Percentiles rank a stretch among this genome's conserved stretches.
phyloP scores from a whole-genome alignment of 2,329 filamentous ascomycete species.

The Alternaria alternata region DNA sequence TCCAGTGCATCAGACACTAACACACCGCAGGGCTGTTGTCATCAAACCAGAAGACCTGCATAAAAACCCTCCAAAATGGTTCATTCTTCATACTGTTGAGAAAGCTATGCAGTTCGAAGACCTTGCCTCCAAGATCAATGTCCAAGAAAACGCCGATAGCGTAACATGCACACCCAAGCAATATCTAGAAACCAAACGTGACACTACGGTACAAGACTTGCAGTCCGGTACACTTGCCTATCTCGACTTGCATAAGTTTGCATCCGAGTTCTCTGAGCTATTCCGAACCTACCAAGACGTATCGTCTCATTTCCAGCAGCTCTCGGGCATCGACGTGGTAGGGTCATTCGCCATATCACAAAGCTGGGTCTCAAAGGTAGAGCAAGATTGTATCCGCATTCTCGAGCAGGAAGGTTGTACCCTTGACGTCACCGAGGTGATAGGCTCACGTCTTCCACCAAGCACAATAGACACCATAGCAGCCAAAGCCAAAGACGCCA shows the following conservation, averaged over 20 bases:
- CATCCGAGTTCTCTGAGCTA: slow-evolving; percentile 23
- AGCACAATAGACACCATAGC: slow-evolving; percentile 16
- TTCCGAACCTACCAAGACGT: slow-evolving; percentile 27
- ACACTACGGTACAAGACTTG: slow-evolving; percentile 27
- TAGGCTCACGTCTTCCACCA: slow-evolving; percentile 20
- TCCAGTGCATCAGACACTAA: background rate
- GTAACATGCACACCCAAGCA: slow-evolving; percentile 37
- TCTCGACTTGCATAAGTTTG: slow-evolving; percentile 31
- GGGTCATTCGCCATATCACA: slow-evolving; percentile 36
- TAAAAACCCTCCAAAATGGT: slow-evolving; percentile 38
- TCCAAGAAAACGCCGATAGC: slow-evolving; percentile 17
- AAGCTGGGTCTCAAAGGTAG: slow-evolving; percentile 28
- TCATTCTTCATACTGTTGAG: slow-evolving; percentile 24
- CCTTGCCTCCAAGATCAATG: slow-evolving; percentile 23
- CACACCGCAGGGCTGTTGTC: slow-evolving; percentile 20
- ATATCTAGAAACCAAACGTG: slow-evolving; percentile 25
- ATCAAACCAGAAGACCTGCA: slow-evolving; percentile 27
- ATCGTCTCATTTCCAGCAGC: slow-evolving; percentile 16
- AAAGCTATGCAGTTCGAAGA: slow-evolving; percentile 12
- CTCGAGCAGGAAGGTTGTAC: slow-evolving; percentile 27
- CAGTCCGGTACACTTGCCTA: slow-evolving; percentile 30
- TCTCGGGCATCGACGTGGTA: slow-evolving; percentile 21
- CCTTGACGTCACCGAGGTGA: slow-evolving; percentile 28
- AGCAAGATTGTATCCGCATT: slow-evolving; percentile 19
- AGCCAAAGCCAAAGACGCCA: slow-evolving; percentile 20